A percentile compares a stretch with the other conserved stretches of the same genome.
Conservation (phyloP, 2,329 filamentous ascomycete genomes). For the Claviceps sp. region DNA sequence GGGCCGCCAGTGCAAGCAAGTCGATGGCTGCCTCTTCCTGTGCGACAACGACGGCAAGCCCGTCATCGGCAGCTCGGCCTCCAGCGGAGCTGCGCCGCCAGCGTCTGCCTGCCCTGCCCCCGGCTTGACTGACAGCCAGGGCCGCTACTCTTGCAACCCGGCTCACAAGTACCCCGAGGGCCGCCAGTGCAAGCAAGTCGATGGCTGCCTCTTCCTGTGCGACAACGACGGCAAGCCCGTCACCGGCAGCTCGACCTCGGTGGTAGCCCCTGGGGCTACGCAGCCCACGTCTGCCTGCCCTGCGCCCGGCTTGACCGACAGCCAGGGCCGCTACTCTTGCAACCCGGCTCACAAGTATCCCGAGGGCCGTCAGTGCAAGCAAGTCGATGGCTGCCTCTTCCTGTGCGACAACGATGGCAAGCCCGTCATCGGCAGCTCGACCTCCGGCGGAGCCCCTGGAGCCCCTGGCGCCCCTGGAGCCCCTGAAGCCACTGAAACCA, state of each 20-base stretch:
- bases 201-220: conserved; percentile 8
- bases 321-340: conserved; percentile 10
- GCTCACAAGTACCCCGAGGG: conserved; percentile 11
- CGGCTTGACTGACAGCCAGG: conserved; percentile 5
- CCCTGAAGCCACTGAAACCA: no score
- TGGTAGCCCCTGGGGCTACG: neutral
- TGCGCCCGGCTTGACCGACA: conserved; percentile 4
- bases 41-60: conserved; percentile 2
- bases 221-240: conserved; percentile 3
- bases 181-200: conserved; percentile 8
- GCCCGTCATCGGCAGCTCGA: neutral
- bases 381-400: conserved; percentile 8
- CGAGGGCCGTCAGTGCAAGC: conserved; percentile 8
- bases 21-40: conserved; percentile 9
- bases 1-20: no score
- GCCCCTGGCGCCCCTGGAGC: no score
- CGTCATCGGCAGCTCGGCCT: neutral
- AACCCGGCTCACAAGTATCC: conserved; percentile 12
- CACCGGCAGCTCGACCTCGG: neutral
- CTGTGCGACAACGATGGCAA: conserved; percentile 3
- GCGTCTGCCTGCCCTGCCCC: neutral
- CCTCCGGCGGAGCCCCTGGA: no score
- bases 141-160: conserved; percentile 12
- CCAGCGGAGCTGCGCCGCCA: neutral
- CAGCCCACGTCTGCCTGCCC: neutral